These are phyloP conservation scores for Metschnikowia similis DNA, from an alignment of 805 yeast species.

Conservation along the genomic window DNA sequence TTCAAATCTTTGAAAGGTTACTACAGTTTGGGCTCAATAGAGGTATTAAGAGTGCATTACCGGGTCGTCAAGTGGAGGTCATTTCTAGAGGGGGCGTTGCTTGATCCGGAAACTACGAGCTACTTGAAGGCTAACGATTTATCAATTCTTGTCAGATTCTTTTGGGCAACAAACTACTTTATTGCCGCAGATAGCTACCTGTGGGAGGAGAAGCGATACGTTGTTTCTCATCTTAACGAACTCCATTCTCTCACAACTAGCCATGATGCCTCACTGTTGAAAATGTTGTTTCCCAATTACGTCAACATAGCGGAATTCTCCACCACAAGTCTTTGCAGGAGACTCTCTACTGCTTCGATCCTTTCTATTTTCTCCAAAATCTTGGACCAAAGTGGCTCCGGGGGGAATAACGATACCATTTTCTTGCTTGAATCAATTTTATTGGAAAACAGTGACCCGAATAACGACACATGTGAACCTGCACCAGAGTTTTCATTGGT, in stretches of 20 bases:
- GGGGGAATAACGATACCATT: slow-evolving; percentile 32
- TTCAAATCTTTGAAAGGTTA: slow-evolving; percentile 16
- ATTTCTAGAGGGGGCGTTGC: not conserved
- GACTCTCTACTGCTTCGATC: slow-evolving; percentile 67
- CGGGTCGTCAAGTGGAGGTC: slow-evolving; percentile 48
- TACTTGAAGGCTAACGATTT: not conserved
- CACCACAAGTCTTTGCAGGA: slow-evolving; percentile 47
- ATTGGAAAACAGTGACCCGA: slow-evolving; percentile 18
- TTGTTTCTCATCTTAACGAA: slow-evolving; percentile 44
- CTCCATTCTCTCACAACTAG: slow-evolving; percentile 12
- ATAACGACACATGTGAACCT: not conserved
- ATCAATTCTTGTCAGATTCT: slow-evolving; percentile 8
- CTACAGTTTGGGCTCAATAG: slow-evolving; percentile 34
- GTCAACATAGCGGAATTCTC: slow-evolving; percentile 55
- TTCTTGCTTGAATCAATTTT: slow-evolving; percentile 45
- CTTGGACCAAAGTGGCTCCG: slow-evolving; percentile 29
- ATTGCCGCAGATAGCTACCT: slow-evolving; percentile 22
- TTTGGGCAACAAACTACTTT: slow-evolving; percentile 30
- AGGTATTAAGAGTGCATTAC: slow-evolving; percentile 34
- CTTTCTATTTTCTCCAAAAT: slow-evolving; percentile 59
- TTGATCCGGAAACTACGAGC: not conserved
- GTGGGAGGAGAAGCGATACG: slow-evolving; percentile 28
- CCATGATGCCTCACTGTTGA: slow-evolving; percentile 11
- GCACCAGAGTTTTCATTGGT: slow-evolving; percentile 3
- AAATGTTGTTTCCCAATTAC: slow-evolving; percentile 53